A percentile compares a stretch with the other conserved stretches of the same genome.
Evolutionary conservation across 169 alveolate species (phyloP).

Genomic region (Sarcocystis neurona): DNA sequence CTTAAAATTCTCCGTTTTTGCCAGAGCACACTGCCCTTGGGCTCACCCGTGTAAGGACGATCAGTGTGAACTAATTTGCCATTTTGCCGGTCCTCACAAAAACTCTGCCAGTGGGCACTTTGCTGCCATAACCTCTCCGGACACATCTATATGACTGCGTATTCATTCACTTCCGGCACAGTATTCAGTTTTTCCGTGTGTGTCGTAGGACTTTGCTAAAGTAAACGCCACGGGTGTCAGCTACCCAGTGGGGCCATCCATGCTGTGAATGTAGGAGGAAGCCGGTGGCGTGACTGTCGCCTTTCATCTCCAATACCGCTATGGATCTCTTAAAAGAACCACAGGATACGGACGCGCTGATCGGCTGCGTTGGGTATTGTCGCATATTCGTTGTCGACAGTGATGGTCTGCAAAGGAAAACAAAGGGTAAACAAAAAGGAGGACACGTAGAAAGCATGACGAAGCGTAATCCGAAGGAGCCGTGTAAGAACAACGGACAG

Average conservation of each 20-base stretch:
- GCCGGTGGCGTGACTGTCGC: too few relatives aligned
- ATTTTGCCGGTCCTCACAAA: background rate
- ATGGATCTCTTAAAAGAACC: background rate
- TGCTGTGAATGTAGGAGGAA: too few relatives aligned
- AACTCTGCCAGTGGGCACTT: background rate
- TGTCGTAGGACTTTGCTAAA: too few relatives aligned
- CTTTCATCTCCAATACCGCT: too few relatives aligned
- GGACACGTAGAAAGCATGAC: background rate
- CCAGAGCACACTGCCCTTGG: too few relatives aligned
- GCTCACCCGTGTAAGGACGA: too few relatives aligned
- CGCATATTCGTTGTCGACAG: slow-evolving; percentile 6
- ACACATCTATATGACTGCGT: background rate
- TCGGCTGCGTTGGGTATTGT: background rate
- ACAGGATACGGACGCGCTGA: background rate
- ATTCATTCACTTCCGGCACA: background rate
- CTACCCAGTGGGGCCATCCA: too few relatives aligned
- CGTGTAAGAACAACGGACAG: too few relatives aligned
- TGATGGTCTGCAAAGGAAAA: background rate
- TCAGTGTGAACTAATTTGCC: too few relatives aligned
- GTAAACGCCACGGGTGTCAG: too few relatives aligned
- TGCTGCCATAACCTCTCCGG: background rate
- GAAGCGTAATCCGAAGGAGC: background rate
- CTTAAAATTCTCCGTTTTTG: too few relatives aligned
- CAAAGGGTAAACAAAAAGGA: slow-evolving; percentile 1
- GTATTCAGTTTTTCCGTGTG: too few relatives aligned